phyloP scores from a whole-genome alignment of 805 yeast genomes.

The Cyberlindnera suaveolens region DNA sequence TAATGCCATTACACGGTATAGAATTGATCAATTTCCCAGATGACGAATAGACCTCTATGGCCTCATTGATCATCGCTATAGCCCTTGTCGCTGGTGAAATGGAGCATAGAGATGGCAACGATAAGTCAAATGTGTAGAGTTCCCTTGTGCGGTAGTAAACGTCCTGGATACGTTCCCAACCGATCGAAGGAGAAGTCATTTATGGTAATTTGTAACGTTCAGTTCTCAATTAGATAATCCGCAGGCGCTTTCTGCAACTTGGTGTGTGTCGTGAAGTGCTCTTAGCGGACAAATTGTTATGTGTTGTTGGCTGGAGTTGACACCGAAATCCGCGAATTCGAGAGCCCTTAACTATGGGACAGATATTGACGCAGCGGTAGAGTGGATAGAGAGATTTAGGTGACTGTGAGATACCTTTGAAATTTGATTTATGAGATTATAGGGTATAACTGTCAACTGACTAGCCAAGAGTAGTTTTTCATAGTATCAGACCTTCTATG shows the following conservation, averaged over 20 bases:
- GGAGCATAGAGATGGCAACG: constrained; percentile 4
- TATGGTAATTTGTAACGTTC: not conserved
- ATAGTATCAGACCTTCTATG: no score
- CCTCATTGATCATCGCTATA: constrained; percentile 5
- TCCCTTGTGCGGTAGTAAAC: constrained; percentile 15
- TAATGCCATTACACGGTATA: constrained; percentile 11
- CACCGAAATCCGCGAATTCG: no score
- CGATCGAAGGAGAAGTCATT: constrained; percentile 14
- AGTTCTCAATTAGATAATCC: not conserved
- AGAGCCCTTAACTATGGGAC: no score
- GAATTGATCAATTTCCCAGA: constrained; percentile 5
- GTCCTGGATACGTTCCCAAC: constrained; percentile 16
- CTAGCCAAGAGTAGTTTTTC: no score
- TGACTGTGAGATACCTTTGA: no score
- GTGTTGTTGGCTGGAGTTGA: no score
- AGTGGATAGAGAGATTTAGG: no score
- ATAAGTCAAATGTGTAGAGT: constrained; percentile 9
- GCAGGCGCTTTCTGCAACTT: not conserved
- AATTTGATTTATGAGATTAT: no score
- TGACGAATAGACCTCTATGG: constrained; percentile 9
- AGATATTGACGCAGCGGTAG: no score
- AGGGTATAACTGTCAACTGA: no score
- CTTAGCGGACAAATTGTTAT: no score
- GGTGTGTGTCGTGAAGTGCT: no score
- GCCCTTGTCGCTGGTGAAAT: constrained; percentile 10